Evolutionary conservation across 2,329 filamentous ascomycete species (phyloP).

Genomic region (Sporothrix phasma): DNA sequence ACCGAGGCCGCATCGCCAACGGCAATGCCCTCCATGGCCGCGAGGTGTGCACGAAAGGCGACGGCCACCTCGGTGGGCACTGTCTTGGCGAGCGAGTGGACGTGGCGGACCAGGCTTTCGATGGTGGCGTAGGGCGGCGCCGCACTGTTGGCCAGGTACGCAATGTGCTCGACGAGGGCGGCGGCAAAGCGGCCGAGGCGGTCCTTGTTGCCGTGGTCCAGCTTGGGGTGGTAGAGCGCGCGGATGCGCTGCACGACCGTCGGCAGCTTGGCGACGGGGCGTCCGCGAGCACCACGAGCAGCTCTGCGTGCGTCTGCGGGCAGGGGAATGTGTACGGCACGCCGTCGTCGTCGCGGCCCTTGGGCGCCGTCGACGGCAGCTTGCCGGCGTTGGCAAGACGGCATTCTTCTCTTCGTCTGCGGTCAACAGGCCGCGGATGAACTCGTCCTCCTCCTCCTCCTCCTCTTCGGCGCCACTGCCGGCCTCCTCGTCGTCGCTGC

Average conservation of each 20-base stretch:
- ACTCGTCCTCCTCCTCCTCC: constrained; percentile 52
- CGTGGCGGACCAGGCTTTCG: constrained; percentile 75
- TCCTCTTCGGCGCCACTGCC: constrained; percentile 28
- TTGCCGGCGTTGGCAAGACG: constrained; percentile 35
- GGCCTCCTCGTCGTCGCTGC: constrained; percentile 16
- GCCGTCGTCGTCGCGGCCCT: constrained; percentile 37
- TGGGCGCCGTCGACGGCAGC: background rate
- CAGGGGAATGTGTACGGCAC: constrained; percentile 81
- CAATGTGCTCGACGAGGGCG: constrained; percentile 54
- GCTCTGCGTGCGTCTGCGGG: constrained; percentile 65
- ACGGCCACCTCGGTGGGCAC: constrained; percentile 70
- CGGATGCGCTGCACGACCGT: constrained; percentile 81
- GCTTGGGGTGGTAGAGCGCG: constrained; percentile 81
- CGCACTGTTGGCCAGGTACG: constrained; percentile 36
- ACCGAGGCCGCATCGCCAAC: background rate
- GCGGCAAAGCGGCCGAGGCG: constrained; percentile 61
- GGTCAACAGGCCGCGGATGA: constrained; percentile 57
- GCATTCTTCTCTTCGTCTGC: constrained; percentile 46
- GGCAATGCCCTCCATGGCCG: constrained; percentile 34
- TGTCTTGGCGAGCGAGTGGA: constrained; percentile 84
- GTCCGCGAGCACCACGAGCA: constrained; percentile 55
- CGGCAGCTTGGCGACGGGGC: constrained; percentile 54
- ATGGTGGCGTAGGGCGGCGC: constrained; percentile 12
- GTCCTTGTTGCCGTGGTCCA: constrained; percentile 75
- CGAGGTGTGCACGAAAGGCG: constrained; percentile 66